phyloP scores from a whole-genome alignment of 169 alveolate species.

The Plasmodium sp. region DNA sequence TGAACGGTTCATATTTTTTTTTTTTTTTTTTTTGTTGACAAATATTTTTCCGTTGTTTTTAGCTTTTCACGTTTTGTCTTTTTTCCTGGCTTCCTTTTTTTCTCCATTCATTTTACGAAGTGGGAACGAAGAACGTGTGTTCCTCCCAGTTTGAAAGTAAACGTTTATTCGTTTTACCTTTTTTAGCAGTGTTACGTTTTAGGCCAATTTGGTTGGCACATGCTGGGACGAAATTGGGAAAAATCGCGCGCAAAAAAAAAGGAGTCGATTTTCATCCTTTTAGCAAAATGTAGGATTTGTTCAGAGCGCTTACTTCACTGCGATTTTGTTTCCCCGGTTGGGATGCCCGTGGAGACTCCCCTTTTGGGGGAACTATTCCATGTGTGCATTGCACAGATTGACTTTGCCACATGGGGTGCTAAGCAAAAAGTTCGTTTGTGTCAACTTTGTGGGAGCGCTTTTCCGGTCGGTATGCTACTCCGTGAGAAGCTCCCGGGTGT shows the following conservation, averaged over 20 bases:
- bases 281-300: not conserved
- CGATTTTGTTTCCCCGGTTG: not conserved
- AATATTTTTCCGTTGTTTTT: slow-evolving; percentile 12
- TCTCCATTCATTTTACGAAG: not conserved
- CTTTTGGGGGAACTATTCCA: not conserved
- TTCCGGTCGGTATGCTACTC: not conserved
- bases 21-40: slow-evolving; percentile 2
- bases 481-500: not conserved
- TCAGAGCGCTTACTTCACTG: not conserved
- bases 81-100: not conserved
- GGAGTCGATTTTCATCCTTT: not conserved
- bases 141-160: slow-evolving; percentile 9
- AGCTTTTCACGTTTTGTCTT: not conserved
- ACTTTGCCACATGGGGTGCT: not conserved
- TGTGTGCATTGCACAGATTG: not conserved
- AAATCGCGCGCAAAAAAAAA: not conserved
- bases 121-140: not conserved
- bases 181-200: not conserved
- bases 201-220: not conserved
- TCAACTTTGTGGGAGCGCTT: not conserved
- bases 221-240: not conserved
- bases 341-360: not conserved
- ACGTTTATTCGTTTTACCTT: slow-evolving; percentile 3
- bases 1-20: slow-evolving; percentile 10
- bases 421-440: not conserved